Conservation (phyloP, 805 yeast genomes). For the Wickerhamiella lipophila region DNA sequence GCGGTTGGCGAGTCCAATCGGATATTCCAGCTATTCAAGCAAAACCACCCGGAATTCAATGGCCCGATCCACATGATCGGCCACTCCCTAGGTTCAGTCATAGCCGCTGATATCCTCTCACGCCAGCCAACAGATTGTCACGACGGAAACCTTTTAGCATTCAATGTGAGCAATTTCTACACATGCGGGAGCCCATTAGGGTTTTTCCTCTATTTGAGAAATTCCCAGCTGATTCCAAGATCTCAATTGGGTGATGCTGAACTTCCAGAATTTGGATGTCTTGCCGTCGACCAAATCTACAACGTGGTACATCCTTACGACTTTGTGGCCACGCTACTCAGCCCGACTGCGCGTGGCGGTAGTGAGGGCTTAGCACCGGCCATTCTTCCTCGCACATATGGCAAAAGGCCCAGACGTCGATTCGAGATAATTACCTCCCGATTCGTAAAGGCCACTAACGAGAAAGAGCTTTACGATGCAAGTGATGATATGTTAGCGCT, state of each 20-base stretch:
- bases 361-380: conserved; percentile 9
- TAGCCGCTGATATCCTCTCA: conserved; percentile 58
- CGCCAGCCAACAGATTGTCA: conserved; percentile 28
- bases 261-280: conserved; percentile 31
- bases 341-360: conserved; percentile 53
- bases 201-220: conserved; percentile 19
- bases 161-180: conserved; percentile 63
- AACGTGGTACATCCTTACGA: conserved; percentile 84
- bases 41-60: conserved; percentile 55
- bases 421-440: conserved; percentile 6
- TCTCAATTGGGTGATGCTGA: background rate
- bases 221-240: conserved; percentile 14
- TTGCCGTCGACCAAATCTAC: conserved; percentile 58
- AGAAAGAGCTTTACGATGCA: conserved; percentile 21
- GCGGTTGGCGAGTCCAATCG: conserved; percentile 63
- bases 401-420: background rate
- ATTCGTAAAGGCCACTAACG: conserved; percentile 4
- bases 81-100: conserved; percentile 79
- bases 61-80: conserved; percentile 58
- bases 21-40: conserved; percentile 46
- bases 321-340: conserved; percentile 79
- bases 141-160: conserved; percentile 38
- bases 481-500: conserved; percentile 35
- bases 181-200: conserved; percentile 22
- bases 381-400: conserved; percentile 2